Base-by-base conservation (phyloP, 2,329 filamentous ascomycete species). In the Onygenales sp. region DNA sequence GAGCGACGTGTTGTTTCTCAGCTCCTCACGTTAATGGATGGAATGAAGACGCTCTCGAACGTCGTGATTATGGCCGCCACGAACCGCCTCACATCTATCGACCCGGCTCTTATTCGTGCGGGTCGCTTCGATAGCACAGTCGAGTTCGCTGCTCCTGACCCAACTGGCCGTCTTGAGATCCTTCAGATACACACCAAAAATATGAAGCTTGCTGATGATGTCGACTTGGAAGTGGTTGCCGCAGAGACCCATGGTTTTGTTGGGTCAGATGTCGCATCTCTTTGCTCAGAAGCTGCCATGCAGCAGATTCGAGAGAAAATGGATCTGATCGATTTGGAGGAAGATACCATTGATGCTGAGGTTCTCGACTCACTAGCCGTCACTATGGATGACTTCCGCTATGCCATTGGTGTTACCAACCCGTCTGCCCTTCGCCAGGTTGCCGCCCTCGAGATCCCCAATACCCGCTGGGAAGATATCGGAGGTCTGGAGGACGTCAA, bases 271-370 rank as follows among this genome's bases (percentile, higher is more conserved):
- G 80, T 98, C 71, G 93, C 93, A 55, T 95, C 93, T 33, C 88
- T 98, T 56, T 98, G 93, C 77, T 98, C 93, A 6, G 93, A 98
- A 76, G 93, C 93, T 69, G 93, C 93, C 59, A 98, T 98, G 93
- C 93, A 98, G 74, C 93, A 98, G 77, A 98, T 98, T 74, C 92
- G 93, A 77, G 93, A 98, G 77, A 98, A 98, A 86, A 98, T 98
- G 93, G 93, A 98, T 70, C 83, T 98, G 59, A 98, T 98, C 62
- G 93, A 98, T 74, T 82, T 98, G 36, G 93, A 98, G 60, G 93
- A 98, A 77, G 93, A 98, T 68, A 98, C 93, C 57, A 98, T 98
- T 58, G 93, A 98, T 65, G 93, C 93, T 33, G 93, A 98, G 77
- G 93, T 98, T 51, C 83, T 98, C 52, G 93, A 98, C 75, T 97